Conservation (phyloP, 2,329 filamentous ascomycete genomes). For the Alternaria brassicae region DNA sequence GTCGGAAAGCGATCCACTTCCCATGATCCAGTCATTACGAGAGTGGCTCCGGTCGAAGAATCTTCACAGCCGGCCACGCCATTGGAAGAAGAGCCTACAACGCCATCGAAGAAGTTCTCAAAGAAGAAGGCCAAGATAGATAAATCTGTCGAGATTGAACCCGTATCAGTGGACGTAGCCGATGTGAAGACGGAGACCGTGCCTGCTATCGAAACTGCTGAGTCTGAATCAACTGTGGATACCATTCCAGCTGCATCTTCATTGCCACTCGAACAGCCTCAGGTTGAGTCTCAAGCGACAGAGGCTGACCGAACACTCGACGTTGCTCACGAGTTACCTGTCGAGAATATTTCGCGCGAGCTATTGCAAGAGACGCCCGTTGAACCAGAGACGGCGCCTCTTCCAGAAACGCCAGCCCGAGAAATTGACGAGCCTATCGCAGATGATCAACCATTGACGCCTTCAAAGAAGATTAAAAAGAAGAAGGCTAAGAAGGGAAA, state of each 20-base stretch:
- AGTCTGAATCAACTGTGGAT: neutral
- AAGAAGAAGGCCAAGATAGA: conserved; percentile 48
- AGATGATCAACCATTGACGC: conserved; percentile 15
- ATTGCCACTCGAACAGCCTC: neutral
- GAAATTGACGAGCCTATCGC: neutral
- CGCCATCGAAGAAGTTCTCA: conserved; percentile 52
- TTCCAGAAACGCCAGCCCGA: neutral
- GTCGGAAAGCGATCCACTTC: neutral
- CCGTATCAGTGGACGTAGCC: neutral
- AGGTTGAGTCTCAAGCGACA: neutral
- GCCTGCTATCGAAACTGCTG: neutral
- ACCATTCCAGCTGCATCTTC: neutral
- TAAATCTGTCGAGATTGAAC: conserved; percentile 12
- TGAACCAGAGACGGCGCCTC: neutral
- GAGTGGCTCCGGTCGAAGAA: conserved; percentile 10
- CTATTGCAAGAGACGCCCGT: neutral
- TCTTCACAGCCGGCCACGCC: conserved; percentile 1
- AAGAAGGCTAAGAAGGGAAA: conserved; percentile 37
- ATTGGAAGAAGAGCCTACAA: conserved; percentile 15
- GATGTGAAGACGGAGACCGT: conserved; percentile 1
- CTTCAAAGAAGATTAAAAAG: conserved; percentile 56
- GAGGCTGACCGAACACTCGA: neutral
- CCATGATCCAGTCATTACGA: neutral
- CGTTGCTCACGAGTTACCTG: neutral
- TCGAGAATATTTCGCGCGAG: neutral